A percentile compares a stretch with the other conserved stretches of the same genome.
These are phyloP conservation scores for Blastocystis hominis DNA, from an alignment of 352 stramenopile species.

Conservation along the genomic window DNA sequence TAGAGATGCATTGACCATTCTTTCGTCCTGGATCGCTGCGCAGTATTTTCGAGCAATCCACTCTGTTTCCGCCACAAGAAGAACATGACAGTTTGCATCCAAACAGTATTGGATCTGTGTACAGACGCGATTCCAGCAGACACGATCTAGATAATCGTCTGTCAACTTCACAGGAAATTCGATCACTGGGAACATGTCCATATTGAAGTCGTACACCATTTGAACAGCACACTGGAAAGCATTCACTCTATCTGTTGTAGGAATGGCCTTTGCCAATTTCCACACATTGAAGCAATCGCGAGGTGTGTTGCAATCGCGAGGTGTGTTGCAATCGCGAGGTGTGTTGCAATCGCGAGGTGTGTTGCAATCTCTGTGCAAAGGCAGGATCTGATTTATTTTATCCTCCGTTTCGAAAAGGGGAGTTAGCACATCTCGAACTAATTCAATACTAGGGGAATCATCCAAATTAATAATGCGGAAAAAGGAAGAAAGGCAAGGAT, in stretches of 20 bases:
- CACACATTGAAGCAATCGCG: background rate
- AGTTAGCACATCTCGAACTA: background rate
- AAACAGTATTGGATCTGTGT: background rate
- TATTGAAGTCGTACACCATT: background rate
- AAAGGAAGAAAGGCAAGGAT: background rate
- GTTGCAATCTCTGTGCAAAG: background rate
- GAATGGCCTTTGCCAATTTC: background rate
- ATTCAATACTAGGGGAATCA: background rate
- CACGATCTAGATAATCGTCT: background rate
- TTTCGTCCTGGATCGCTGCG: background rate
- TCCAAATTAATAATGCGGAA: background rate
- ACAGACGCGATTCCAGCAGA: background rate
- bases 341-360: background rate
- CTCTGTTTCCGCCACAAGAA: constrained; percentile 15
- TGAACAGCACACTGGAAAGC: background rate
- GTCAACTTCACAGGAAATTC: background rate
- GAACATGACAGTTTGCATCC: background rate
- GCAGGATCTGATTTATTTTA: background rate
- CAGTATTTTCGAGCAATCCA: constrained; percentile 17
- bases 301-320: background rate
- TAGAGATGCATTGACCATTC: background rate
- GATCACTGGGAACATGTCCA: background rate
- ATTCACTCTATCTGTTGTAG: too few species aligned
- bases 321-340: background rate
- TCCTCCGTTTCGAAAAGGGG: background rate